Conservation (phyloP, 73 alveolate genomes). For the Urostyla sp. region DNA sequence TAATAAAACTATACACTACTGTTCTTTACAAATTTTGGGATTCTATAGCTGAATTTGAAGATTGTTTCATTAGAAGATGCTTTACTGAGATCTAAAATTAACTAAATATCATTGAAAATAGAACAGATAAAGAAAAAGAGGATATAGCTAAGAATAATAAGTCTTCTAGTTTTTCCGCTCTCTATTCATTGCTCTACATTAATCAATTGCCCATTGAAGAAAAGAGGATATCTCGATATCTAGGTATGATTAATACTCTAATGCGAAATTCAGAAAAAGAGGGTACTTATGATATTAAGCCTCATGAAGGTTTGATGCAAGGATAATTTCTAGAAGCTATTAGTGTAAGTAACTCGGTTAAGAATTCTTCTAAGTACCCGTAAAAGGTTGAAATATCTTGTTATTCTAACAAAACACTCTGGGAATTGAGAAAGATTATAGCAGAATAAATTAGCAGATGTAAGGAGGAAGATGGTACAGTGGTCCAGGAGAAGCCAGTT, state of each 20-base stretch:
- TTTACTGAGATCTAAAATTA: neutral
- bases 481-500: neutral
- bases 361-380: slow-evolving; percentile 55
- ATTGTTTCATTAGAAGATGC: slow-evolving; percentile 58
- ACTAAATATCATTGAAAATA: neutral
- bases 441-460: slow-evolving; percentile 10
- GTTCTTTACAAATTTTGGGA: neutral
- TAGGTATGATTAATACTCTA: slow-evolving; percentile 67
- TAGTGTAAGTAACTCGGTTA: slow-evolving; percentile 56
- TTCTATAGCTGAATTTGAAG: slow-evolving; percentile 12
- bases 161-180: neutral
- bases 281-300: slow-evolving; percentile 88
- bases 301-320: slow-evolving; percentile 58
- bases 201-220: slow-evolving; percentile 43
- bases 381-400: slow-evolving; percentile 73
- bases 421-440: slow-evolving; percentile 80
- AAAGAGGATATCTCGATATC: slow-evolving; percentile 35
- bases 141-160: slow-evolving; percentile 8
- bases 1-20: slow-evolving; percentile 60
- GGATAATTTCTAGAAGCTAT: slow-evolving; percentile 66
- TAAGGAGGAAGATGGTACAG: neutral
- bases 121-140: slow-evolving; percentile 11
- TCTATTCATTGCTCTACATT: neutral
- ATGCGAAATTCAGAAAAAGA: slow-evolving; percentile 81
- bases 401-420: slow-evolving; percentile 79